Base-by-base conservation (phyloP, 768 basidiomycete genomes). In the Trametes punicea region DNA sequence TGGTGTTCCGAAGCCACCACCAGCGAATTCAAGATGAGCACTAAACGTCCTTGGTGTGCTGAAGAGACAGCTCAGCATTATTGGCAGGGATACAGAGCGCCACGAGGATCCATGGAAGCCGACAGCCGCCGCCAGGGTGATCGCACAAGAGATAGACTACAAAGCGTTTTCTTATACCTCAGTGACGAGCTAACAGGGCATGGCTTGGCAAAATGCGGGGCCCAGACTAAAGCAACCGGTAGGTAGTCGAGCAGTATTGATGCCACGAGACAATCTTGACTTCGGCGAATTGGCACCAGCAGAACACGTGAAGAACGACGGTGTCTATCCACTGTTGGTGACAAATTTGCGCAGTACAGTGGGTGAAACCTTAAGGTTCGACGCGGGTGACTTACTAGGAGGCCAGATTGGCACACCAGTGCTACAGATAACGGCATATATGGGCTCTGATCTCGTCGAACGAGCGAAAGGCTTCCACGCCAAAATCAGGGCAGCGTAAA, bases 241-340 rank as follows among this genome's bases (percentile, higher is more conserved):
- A 6, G 80, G 78, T 38, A 80, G 75, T 26, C 86, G 75, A 34
- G 86, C 81, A 21, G 81, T 75, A 59, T 86, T 87, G 66, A 87
- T 76, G 1, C 84, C 84, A 13, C 16, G 71, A 75, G 5, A 87
- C 85, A 36, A 90, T 79, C 65, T 88, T 86, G 31, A 84, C 66
- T 65, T 89, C 88, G 2, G 85, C 77, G 2, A 70, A 63, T 62
- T 74, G 72, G 13, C 62, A 3, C 77, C 84, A 20, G 73, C 65
- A 3, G 87, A 85, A 52, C 84, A 84, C 4, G 64, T 61, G 65
- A 87, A 89, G 26, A 85, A 52, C 29, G 83, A 83, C 3, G 85
- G 83, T 1, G 80, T 80, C 83, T n/a, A 90, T 87, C 87, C 88
- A 90, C 20, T 76, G 71, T 67, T 90, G 87, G 54, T 83, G 80